phyloP scores from a whole-genome alignment of 257 asterid genomes.

The Hygrophila difformis region DNA sequence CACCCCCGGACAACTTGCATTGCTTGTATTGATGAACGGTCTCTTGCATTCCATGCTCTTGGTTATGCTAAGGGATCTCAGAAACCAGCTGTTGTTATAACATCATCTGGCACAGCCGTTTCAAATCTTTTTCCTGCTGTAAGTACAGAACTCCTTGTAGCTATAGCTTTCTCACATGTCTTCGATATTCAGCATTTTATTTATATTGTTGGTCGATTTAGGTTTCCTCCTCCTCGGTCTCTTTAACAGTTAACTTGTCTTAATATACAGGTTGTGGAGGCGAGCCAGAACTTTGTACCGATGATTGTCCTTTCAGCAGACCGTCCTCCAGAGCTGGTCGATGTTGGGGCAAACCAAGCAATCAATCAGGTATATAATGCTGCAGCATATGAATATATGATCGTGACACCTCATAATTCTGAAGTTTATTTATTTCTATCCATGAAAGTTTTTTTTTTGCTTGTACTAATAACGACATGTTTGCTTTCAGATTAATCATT shows the following conservation, averaged over 20 bases:
- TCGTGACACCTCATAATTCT: no score
- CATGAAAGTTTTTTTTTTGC: background rate
- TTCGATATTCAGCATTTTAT: conserved; percentile 1
- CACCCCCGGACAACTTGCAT: conserved; percentile 82
- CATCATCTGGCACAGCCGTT: conserved; percentile 98
- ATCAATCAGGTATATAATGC: conserved; percentile 61
- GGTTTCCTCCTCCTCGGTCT: background rate
- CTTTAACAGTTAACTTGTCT: conserved; percentile 8
- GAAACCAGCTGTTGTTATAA: conserved; percentile 80
- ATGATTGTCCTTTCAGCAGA: conserved; percentile 87
- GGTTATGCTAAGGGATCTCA: conserved; percentile 91
- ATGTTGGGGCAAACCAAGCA: conserved; percentile 98
- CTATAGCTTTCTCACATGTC: background rate
- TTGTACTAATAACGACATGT: no score
- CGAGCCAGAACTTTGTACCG: conserved; percentile 90
- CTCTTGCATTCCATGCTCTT: conserved; percentile 94
- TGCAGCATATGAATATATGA: background rate
- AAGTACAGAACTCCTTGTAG: no score
- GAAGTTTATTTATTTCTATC: background rate
- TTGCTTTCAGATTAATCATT: conserved; percentile 60
- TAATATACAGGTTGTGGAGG: conserved; percentile 81
- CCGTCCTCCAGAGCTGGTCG: conserved; percentile 92
- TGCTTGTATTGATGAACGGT: conserved; percentile 89
- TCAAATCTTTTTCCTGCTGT: conserved; percentile 97
- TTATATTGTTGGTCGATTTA: background rate